Evolutionary conservation across 495 filamentous ascomycete species (phyloP), one percentile per base, ranked within the genome.

Genomic region (Talaromyces borbonicus): DNA sequence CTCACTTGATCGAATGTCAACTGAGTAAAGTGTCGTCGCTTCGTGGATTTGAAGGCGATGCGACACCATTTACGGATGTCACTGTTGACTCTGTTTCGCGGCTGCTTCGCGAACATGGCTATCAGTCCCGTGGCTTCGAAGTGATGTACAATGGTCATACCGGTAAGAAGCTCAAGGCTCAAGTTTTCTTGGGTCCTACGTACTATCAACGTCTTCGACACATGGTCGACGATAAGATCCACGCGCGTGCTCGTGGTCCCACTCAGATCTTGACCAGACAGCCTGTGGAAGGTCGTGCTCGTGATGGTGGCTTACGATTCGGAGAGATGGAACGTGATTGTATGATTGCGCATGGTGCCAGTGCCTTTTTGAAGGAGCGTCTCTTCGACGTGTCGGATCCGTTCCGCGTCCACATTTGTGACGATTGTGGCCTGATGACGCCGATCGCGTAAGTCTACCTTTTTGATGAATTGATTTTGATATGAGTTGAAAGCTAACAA

Each of bases 271-370:
- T 99, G 63, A 99, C 92, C 0, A 75, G 93, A 24, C 92, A 99
- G 68, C 92, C 92, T n/a, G 90, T 97, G 8, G 92, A 99, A 63
- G 92, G 92, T 79, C 80, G 92, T 73, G 93, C 92, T 0, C 77
- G 92, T 70, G 92, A 99, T 63, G 92, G 92, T 75, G 92, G 92
- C 70, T 78, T 99, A 36, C 88, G 92, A 57, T 99, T 99, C 76
- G 92, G 92, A 79, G 92, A 99, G 75, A 99, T 99, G 92, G 92
- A 99, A 68, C 90, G 92, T 63, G 92, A 99, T 77, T 99, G 92
- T 68, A 97, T 99, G 93, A 97, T 99, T 65, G 84, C 93, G 23
- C 93, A 99, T 65, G 92, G 92, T 59, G 92, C 92, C 22, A 88
- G 85, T 50, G 80, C 88, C 4, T 97, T 99, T 78, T 71, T 99